Conservation (phyloP, 768 basidiomycete species). For the Russula sp. region DNA sequence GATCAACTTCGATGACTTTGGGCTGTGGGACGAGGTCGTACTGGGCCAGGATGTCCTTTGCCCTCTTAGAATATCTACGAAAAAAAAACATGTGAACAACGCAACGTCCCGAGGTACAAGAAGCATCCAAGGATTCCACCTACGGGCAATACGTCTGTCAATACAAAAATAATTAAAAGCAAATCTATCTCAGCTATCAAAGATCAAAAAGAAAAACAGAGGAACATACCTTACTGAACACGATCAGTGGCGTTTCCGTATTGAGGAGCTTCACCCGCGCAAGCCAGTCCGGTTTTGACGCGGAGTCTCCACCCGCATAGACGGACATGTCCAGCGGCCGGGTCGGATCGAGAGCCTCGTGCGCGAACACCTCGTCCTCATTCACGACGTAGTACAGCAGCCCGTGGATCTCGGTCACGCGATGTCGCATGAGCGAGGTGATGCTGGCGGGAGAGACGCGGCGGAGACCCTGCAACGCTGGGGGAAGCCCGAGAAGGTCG, state of each 20-base stretch:
- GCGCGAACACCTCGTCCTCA: constrained; percentile 42
- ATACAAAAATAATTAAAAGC: neutral
- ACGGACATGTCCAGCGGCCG: constrained; percentile 49
- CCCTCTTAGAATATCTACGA: constrained; percentile 54
- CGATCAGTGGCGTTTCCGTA: constrained; percentile 58
- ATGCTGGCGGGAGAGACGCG: constrained; percentile 28
- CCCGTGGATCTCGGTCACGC: constrained; percentile 56
- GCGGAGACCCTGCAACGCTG: constrained; percentile 18
- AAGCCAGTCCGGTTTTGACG: constrained; percentile 42
- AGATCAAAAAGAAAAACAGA: neutral
- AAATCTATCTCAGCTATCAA: neutral
- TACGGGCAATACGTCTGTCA: constrained; percentile 72
- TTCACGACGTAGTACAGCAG: constrained; percentile 64
- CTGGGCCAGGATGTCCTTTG: constrained; percentile 58
- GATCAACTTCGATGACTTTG: constrained; percentile 71
- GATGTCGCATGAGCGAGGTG: constrained; percentile 19
- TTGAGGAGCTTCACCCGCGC: constrained; percentile 45
- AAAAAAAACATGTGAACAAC: neutral
- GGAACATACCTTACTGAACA: constrained; percentile 73
- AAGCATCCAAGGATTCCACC: constrained; percentile 34
- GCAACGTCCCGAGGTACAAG: neutral
- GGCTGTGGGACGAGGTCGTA: constrained; percentile 65
- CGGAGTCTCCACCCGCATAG: constrained; percentile 50
- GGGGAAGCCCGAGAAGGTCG: constrained; percentile 22
- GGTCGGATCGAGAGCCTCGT: constrained; percentile 39